Percentiles rank a stretch among this genome's conserved stretches.
phyloP scores from a whole-genome alignment of 805 yeast genomes.

The Metschnikowia hibisci region DNA sequence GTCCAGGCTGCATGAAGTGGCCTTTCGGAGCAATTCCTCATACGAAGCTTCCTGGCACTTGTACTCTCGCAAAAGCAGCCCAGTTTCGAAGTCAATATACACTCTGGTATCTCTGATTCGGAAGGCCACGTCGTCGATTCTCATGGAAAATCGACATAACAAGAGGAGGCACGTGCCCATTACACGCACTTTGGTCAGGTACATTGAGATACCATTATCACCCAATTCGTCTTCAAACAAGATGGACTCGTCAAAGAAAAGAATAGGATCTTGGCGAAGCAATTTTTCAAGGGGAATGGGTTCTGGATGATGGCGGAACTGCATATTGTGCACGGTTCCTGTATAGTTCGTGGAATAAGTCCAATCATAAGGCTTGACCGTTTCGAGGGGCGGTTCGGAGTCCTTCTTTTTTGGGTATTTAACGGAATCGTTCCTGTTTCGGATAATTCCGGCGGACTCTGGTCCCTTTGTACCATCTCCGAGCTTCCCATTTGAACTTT shows the following conservation, averaged over 20 bases:
- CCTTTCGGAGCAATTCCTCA: slow-evolving; percentile 26
- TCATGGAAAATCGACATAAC: slow-evolving; percentile 70
- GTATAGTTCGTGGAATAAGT: slow-evolving; percentile 80
- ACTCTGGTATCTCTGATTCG: slow-evolving; percentile 82
- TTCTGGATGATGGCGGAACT: slow-evolving; percentile 20
- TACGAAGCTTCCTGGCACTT: slow-evolving; percentile 51
- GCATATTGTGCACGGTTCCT: slow-evolving; percentile 46
- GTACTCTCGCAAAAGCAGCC: slow-evolving; percentile 68
- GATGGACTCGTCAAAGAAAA: slow-evolving; percentile 84
- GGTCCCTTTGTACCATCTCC: neutral
- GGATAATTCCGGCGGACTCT: neutral
- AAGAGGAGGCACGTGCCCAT: slow-evolving; percentile 78
- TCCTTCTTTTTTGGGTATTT: too few relatives aligned
- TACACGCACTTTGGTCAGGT: slow-evolving; percentile 77
- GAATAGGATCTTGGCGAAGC: slow-evolving; percentile 73
- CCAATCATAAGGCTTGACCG: slow-evolving; percentile 91
- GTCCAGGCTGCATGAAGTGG: slow-evolving; percentile 27
- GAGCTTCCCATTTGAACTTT: neutral
- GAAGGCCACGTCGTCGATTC: slow-evolving; percentile 87
- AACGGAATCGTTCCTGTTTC: neutral
- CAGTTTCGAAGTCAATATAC: slow-evolving; percentile 69
- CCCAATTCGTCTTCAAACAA: slow-evolving; percentile 94
- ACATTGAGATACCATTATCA: slow-evolving; percentile 85
- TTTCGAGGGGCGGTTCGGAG: slow-evolving; percentile 39
- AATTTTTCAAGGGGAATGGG: slow-evolving; percentile 69